These are phyloP conservation scores for Sanghuangporus weigelae DNA, from an alignment of 1,284 basidiomycete species.

Conservation along the genomic window DNA sequence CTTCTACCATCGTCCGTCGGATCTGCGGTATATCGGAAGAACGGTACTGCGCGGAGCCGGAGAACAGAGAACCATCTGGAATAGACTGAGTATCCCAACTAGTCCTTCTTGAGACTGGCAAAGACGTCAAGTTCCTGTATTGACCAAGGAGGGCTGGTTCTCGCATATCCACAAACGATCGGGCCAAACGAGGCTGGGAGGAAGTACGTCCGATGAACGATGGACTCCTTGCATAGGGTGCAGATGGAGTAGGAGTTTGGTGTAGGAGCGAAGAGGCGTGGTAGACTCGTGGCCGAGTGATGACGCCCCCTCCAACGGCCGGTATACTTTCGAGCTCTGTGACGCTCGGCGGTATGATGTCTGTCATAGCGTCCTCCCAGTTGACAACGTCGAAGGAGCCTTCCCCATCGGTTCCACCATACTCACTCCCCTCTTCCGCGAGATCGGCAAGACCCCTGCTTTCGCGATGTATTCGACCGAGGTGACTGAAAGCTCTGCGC, in stretches of 20 bases:
- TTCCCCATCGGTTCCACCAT: constrained; percentile 45
- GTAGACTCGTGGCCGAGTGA: constrained; percentile 56
- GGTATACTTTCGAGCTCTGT: constrained; percentile 42
- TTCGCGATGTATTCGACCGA: constrained; percentile 64
- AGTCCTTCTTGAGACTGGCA: not conserved
- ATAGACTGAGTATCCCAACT: constrained; percentile 10
- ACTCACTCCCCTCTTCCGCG: constrained; percentile 57
- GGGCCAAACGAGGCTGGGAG: constrained; percentile 6
- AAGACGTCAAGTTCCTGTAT: not conserved
- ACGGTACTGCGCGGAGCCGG: not conserved
- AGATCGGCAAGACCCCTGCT: constrained; percentile 74
- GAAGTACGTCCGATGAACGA: constrained; percentile 21
- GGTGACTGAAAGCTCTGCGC: constrained; percentile 47
- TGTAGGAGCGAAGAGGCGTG: constrained; percentile 35
- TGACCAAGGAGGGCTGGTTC: not conserved
- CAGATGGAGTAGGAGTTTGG: not conserved
- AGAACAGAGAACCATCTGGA: not conserved
- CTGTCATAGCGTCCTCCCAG: constrained; percentile 54
- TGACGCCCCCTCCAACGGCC: constrained; percentile 60
- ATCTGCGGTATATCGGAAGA: not conserved
- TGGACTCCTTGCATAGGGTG: not conserved
- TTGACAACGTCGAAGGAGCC: constrained; percentile 58
- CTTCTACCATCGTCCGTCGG: constrained; percentile 1
- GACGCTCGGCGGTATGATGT: constrained; percentile 25
- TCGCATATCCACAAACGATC: constrained; percentile 7